Evolutionary conservation across 2,329 filamentous ascomycete species (phyloP).

Genomic region (Botrytis squamosa): DNA sequence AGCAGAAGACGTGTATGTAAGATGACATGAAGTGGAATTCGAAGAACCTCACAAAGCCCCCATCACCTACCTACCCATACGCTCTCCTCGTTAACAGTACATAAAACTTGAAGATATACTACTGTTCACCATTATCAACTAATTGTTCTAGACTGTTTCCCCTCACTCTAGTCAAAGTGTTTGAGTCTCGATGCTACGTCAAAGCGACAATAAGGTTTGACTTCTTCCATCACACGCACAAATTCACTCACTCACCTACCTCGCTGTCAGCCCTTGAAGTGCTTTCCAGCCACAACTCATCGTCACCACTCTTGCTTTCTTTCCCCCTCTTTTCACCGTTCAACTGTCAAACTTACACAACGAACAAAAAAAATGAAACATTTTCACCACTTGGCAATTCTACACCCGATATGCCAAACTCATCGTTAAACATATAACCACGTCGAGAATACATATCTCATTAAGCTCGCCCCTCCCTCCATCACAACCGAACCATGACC

Average conservation of each 20-base stretch:
- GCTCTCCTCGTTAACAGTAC: neutral
- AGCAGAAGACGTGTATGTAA: neutral
- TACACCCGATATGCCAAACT: neutral
- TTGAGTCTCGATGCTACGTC: neutral
- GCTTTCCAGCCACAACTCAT: neutral
- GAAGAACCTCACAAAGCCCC: neutral
- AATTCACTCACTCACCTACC: neutral
- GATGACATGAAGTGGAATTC: neutral
- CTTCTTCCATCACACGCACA: neutral
- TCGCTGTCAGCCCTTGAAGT: neutral
- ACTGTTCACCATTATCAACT: neutral
- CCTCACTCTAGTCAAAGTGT: neutral
- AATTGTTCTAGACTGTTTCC: neutral
- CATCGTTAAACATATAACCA: neutral
- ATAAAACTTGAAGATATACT: constrained; percentile 1
- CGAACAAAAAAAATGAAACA: neutral
- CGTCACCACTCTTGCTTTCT: neutral
- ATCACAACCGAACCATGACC: neutral
- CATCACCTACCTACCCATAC: neutral
- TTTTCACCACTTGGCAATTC: neutral
- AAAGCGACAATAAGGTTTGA: neutral
- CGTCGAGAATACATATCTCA: neutral
- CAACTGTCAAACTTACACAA: neutral
- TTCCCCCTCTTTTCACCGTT: neutral
- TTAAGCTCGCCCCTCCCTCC: neutral